phyloP scores from a whole-genome alignment of 768 basidiomycete species.

The Mycena indigotica region DNA sequence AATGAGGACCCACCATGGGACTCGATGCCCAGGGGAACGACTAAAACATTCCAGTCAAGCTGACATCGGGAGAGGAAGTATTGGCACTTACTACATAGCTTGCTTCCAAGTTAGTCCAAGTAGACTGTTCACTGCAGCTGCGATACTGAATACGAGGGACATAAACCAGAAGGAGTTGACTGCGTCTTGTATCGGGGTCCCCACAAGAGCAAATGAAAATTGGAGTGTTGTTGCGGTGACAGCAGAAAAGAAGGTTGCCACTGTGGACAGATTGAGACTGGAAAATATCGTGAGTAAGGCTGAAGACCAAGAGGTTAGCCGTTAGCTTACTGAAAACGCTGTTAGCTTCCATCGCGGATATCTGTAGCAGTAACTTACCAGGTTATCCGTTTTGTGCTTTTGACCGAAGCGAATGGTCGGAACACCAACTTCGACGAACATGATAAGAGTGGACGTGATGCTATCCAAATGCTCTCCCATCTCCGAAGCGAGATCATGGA shows the following conservation, averaged over 20 bases:
- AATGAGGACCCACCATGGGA: slow-evolving; percentile 82
- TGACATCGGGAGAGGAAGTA: slow-evolving; percentile 1
- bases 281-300: background rate
- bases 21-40: slow-evolving; percentile 73
- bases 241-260: slow-evolving; percentile 77
- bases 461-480: slow-evolving; percentile 75
- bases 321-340: too few relatives aligned
- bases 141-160: slow-evolving; percentile 76
- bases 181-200: slow-evolving; percentile 42
- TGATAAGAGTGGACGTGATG: slow-evolving; percentile 65
- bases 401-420: slow-evolving; percentile 78
- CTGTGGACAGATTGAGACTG: slow-evolving; percentile 66
- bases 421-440: slow-evolving; percentile 80
- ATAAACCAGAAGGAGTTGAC: slow-evolving; percentile 79
- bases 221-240: slow-evolving; percentile 75
- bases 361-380: slow-evolving; percentile 27
- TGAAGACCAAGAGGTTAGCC: background rate
- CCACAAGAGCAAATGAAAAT: slow-evolving; percentile 54
- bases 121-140: slow-evolving; percentile 76
- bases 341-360: background rate
- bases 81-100: slow-evolving; percentile 77
- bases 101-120: slow-evolving; percentile 80
- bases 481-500: slow-evolving; percentile 73
- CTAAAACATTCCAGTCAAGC: slow-evolving; percentile 35
- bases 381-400: slow-evolving; percentile 68